Evolutionary conservation across 1,284 basidiomycete species (phyloP).

Genomic region (Heterobasidion parviporum): DNA sequence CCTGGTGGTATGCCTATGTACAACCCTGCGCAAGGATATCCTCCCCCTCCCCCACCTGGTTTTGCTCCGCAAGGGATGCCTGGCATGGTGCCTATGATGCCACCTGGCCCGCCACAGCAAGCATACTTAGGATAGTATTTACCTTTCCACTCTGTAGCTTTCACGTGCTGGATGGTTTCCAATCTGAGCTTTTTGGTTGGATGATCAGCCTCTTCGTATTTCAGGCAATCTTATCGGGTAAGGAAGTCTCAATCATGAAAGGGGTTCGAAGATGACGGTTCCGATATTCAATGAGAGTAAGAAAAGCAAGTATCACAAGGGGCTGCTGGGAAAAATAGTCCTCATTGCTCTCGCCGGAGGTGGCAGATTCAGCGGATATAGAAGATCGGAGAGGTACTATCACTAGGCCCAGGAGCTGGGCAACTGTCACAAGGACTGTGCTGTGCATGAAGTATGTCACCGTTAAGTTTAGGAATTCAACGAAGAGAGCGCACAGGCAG

Average conservation of each 20-base stretch:
- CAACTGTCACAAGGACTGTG: too few species aligned
- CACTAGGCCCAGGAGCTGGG: not conserved
- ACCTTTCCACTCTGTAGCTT: not conserved
- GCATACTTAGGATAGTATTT: slow-evolving; percentile 9
- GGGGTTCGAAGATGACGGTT: too few species aligned
- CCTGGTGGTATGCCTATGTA: slow-evolving; percentile 23
- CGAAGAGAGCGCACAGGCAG: not conserved
- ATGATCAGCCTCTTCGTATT: too few species aligned
- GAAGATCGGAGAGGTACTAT: not conserved
- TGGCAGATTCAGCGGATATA: not conserved
- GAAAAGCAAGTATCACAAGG: too few species aligned
- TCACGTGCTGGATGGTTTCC: not conserved
- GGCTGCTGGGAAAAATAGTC: too few species aligned
- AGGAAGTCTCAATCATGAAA: too few species aligned
- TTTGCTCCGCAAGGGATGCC: slow-evolving; percentile 35
- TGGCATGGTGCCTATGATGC: slow-evolving; percentile 21
- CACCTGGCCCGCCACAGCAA: slow-evolving; percentile 16
- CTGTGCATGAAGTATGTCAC: not conserved
- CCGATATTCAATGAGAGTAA: too few species aligned
- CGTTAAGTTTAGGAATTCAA: not conserved
- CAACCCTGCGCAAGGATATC: slow-evolving; percentile 33
- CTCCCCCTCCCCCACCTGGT: slow-evolving; percentile 54
- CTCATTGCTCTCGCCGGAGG: too few species aligned
- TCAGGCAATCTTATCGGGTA: too few species aligned
- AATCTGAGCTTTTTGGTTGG: too few species aligned